Percentiles rank a stretch among this genome's conserved stretches.
Evolutionary conservation across 2,329 filamentous ascomycete species (phyloP).

Genomic region (Ceratocystis alfenasii): DNA sequence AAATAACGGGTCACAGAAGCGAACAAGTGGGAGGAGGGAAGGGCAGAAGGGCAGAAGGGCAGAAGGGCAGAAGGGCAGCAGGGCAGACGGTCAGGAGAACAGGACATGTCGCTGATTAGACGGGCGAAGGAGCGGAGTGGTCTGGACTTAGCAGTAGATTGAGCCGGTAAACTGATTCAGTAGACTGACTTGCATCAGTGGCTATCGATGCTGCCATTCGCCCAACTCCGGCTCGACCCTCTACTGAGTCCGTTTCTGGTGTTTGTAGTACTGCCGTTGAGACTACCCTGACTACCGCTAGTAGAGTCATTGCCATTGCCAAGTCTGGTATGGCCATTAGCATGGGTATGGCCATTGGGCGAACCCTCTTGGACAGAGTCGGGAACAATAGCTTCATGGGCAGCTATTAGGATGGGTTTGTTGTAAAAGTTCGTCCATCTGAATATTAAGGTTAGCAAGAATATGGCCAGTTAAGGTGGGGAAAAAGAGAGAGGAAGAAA

Average conservation of each 20-base stretch:
- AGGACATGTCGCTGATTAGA: neutral
- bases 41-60: no score
- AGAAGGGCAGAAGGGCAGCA: neutral
- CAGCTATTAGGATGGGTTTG: neutral
- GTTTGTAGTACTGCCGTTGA: neutral
- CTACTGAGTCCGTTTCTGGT: neutral
- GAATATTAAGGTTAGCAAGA: neutral
- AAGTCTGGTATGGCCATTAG: neutral
- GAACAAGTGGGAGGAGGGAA: neutral
- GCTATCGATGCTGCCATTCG: neutral
- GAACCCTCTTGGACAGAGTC: neutral
- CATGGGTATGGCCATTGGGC: neutral
- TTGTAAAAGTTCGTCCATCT: slow-evolving; percentile 1
- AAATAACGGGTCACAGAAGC: neutral
- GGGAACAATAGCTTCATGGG: neutral
- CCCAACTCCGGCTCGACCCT: neutral
- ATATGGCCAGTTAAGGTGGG: neutral
- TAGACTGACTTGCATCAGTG: no score
- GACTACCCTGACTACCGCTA: neutral
- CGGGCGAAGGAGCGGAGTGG: neutral
- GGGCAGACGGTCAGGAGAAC: neutral
- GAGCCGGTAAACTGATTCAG: no score
- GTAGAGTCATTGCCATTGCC: neutral
- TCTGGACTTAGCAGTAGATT: no score
- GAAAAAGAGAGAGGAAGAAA: neutral